These are phyloP conservation scores for Backusella circina DNA, from an alignment of 192 early-diverging fungal species.

Conservation along the genomic window DNA sequence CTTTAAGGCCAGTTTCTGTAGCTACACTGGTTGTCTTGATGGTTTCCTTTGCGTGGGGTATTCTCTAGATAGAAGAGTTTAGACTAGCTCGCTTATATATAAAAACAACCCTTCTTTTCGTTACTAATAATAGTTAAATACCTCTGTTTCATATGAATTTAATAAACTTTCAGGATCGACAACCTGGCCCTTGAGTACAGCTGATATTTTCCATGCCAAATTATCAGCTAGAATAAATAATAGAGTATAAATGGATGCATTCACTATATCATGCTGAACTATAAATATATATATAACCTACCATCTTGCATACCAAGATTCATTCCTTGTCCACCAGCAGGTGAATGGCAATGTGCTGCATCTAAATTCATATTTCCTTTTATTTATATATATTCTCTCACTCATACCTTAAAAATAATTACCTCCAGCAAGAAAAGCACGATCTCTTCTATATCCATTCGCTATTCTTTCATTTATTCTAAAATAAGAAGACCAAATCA, in stretches of 20 bases:
- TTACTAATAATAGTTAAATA: background rate
- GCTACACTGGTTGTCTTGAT: slow-evolving; percentile 5
- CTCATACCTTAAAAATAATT: background rate
- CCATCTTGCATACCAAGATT: slow-evolving; percentile 45
- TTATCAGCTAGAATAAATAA: slow-evolving; percentile 30
- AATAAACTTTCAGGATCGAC: slow-evolving; percentile 25
- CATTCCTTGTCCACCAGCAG: slow-evolving; percentile 39
- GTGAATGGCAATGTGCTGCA: slow-evolving; percentile 38
- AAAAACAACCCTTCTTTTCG: background rate
- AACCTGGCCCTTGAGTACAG: slow-evolving; percentile 29
- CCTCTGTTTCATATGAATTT: slow-evolving; percentile 37
- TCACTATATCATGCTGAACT: background rate
- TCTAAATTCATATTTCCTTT: slow-evolving; percentile 4
- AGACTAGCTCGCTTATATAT: background rate
- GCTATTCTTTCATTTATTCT: slow-evolving; percentile 33
- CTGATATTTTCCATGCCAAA: slow-evolving; percentile 48
- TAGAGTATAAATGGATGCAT: background rate
- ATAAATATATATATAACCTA: background rate
- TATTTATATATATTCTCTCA: background rate
- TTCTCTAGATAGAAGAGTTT: slow-evolving; percentile 1
- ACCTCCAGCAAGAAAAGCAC: slow-evolving; percentile 35
- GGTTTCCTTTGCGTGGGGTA: background rate
- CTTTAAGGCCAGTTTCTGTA: background rate
- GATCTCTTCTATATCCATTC: slow-evolving; percentile 22
- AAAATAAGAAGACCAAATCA: slow-evolving; percentile 25